These are phyloP conservation scores for Tanacetum coccineum DNA, from an alignment of 129 eudicot genomes.

Conservation along the genomic window DNA sequence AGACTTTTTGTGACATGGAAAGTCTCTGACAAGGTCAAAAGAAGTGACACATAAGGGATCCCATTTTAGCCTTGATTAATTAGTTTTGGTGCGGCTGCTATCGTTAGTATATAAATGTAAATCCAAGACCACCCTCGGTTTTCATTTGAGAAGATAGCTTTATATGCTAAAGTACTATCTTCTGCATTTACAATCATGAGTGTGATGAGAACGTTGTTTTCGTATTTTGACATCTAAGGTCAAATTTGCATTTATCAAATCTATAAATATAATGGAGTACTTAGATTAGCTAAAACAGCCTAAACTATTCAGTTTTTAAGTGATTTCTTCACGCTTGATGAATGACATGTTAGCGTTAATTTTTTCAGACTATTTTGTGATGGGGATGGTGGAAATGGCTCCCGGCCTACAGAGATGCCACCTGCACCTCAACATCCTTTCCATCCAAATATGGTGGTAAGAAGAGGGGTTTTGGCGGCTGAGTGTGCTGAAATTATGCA, in stretches of 20 bases:
- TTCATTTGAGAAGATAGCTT: not conserved
- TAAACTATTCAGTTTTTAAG: not conserved
- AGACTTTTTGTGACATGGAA: too few species aligned
- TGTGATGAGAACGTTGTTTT: too few species aligned
- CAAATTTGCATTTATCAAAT: not conserved
- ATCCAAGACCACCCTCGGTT: too few species aligned
- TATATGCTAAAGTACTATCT: not conserved
- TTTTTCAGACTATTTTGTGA: conserved; percentile 69
- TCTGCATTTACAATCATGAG: too few species aligned
- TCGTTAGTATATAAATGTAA: too few species aligned
- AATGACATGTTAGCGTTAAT: not conserved
- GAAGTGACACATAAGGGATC: too few species aligned
- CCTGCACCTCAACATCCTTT: conserved; percentile 84
- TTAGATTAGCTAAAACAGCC: not conserved
- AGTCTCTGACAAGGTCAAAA: too few species aligned
- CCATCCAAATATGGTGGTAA: conserved; percentile 63
- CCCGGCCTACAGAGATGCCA: conserved; percentile 38
- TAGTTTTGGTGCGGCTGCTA: too few species aligned
- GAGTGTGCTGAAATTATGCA: conserved; percentile 85
- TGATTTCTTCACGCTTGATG: not conserved
- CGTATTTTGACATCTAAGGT: too few species aligned
- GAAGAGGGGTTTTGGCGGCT: conserved; percentile 67
- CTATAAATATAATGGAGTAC: not conserved
- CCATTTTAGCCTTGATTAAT: too few species aligned
- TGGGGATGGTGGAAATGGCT: conserved; percentile 41